A percentile compares a stretch with the other conserved stretches of the same genome.
Conservation (phyloP, 1,284 basidiomycete genomes). For the Tetrapyrgos nigripes region DNA sequence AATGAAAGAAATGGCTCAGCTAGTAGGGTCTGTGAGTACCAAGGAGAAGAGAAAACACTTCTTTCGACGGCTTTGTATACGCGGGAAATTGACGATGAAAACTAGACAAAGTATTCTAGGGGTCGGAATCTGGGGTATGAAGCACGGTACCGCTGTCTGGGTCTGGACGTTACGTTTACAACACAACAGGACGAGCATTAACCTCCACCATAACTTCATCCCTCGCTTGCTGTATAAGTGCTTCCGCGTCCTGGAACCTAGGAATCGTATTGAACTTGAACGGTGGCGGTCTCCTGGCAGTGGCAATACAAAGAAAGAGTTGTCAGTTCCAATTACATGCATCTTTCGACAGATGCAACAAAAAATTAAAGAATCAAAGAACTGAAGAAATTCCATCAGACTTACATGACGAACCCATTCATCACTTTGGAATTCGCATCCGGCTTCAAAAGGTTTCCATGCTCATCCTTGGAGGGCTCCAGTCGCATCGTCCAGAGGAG, state of each 20-base stretch:
- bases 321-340: no score
- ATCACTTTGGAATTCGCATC: not conserved
- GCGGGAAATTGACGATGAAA: no score
- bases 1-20: no score
- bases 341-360: no score
- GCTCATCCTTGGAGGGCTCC: not conserved
- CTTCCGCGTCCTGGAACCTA: not conserved
- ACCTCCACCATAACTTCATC: not conserved
- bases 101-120: no score
- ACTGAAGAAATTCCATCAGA: not conserved
- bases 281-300: not conserved
- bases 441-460: not conserved
- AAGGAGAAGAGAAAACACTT: no score
- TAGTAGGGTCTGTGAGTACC: no score
- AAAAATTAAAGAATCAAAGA: not conserved
- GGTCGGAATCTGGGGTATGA: no score
- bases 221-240: not conserved
- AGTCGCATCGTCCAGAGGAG: conserved; percentile 3
- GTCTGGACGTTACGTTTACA: no score
- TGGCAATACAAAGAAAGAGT: not conserved
- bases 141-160: no score
- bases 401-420: conserved; percentile 1
- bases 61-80: no score
- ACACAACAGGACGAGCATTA: not conserved
- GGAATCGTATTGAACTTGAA: not conserved